Evolutionary conservation across 768 basidiomycete species (phyloP), one percentile per base, ranked within the genome.

Genomic region (Infundibulicybe gibba): DNA sequence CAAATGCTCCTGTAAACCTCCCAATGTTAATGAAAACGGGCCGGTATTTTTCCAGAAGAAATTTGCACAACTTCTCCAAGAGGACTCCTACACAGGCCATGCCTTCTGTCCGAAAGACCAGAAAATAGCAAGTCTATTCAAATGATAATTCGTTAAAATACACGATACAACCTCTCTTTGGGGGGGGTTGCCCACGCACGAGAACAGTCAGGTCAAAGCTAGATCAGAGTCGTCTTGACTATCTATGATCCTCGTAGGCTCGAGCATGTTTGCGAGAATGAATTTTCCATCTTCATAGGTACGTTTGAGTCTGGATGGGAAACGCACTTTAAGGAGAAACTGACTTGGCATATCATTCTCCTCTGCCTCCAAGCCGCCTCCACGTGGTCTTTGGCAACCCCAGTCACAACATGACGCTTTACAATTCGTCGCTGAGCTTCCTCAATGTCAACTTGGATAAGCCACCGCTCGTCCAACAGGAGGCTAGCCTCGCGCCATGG

Each of bases 311-410:
- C 20, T 21, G 33, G n/a, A 10, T 10, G 15, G 21, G 42, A 25
- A 40, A 40, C 40, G 45, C 40, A 44, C 21, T 15, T 8, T 9
- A 8, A 41, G 32, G 42, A 49, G 15, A 37, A 13, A 57, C 71
- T 50, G 55, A 90, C 87, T 90, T 19, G 87, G 86, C 48, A 78
- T 74, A 64, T 90, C 88, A 53, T 91, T 93, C 50, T 83, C 74
- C 47, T 80, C 75, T n/a, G 87, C 83, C 90, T 77, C 79, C 77
- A 78, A 10, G 71, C 52, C 0, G 87, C 91, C 56, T 86, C 83
- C 20, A 80, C 76, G 60, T 64, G 54, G 56, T 83, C 76, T 54
- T 70, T 77, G 8, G 85, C 78, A 10, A 95, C 80, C 0, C 90
- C 90, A 31, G 82, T 92, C 39, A 70, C 61, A n/a, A 93, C 77